Evolutionary conservation across 306 rosid genomes (phyloP).

Genomic region (Acmispon strigosus): DNA sequence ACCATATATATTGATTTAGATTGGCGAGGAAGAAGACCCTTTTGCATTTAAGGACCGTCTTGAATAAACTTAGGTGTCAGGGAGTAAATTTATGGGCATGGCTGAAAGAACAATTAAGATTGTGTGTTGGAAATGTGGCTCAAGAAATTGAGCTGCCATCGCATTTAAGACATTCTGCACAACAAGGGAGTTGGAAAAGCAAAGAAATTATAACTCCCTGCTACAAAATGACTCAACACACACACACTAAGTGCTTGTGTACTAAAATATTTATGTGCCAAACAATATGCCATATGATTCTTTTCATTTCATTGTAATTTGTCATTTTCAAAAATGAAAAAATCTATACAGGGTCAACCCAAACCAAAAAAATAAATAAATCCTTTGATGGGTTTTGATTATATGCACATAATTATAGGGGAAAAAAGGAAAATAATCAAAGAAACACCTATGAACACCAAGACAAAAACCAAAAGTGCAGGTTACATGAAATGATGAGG

Average conservation of each 20-base stretch:
- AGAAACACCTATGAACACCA: not conserved
- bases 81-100: slow-evolving; percentile 22
- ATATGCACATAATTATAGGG: no score
- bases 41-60: slow-evolving; percentile 22
- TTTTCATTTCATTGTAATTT: not conserved
- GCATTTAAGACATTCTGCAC: slow-evolving; percentile 31
- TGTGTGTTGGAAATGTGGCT: slow-evolving; percentile 16
- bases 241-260: not conserved
- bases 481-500: no score
- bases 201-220: slow-evolving; percentile 14
- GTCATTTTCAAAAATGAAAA: no score
- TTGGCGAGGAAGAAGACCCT: slow-evolving; percentile 16
- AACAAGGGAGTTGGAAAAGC: slow-evolving; percentile 10
- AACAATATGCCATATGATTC: not conserved
- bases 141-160: slow-evolving; percentile 19
- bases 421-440: not conserved
- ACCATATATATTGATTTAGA: not conserved
- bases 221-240: not conserved
- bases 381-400: no score
- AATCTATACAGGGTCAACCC: no score
- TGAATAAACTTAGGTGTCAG: slow-evolving; percentile 35
- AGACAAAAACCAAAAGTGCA: not conserved
- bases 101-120: slow-evolving; percentile 7
- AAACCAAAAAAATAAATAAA: no score
- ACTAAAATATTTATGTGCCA: not conserved